Conservation (phyloP, 2,329 filamentous ascomycete genomes). For the Ophiocordyceps camponoti-floridani region DNA sequence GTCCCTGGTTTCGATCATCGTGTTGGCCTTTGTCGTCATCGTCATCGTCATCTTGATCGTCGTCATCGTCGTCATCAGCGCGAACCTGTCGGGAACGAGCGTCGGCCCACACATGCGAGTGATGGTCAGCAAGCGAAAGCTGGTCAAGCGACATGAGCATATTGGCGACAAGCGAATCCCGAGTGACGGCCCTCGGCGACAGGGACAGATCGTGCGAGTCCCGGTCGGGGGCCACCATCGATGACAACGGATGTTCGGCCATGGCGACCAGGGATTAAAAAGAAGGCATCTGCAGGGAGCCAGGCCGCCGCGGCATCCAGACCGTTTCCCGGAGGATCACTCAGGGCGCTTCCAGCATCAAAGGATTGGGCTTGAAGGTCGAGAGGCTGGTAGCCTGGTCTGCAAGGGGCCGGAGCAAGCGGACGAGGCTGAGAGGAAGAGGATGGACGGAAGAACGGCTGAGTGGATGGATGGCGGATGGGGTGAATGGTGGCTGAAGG, state of each 20-base stretch:
- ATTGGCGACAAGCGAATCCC: slow-evolving; percentile 87
- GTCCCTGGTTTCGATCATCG: slow-evolving; percentile 13
- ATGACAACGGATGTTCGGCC: slow-evolving; percentile 8
- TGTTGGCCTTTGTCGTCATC: slow-evolving; percentile 3
- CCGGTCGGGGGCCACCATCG: slow-evolving; percentile 9
- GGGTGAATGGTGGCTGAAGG: neutral
- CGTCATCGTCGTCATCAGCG: neutral
- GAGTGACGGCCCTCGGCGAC: slow-evolving; percentile 55
- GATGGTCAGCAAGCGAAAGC: slow-evolving; percentile 34
- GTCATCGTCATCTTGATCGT: slow-evolving; percentile 4
- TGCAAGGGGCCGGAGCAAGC: neutral
- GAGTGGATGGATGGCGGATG: neutral
- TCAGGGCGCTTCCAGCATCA: neutral
- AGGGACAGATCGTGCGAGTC: slow-evolving; percentile 80
- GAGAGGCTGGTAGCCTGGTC: neutral
- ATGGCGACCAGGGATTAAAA: slow-evolving; percentile 6
- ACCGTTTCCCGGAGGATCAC: no score
- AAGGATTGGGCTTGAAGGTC: neutral
- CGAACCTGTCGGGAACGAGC: neutral
- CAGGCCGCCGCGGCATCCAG: neutral
- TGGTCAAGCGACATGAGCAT: slow-evolving; percentile 89
- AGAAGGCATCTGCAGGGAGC: neutral
- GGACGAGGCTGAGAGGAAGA: neutral
- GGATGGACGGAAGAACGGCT: neutral
- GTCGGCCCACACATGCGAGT: neutral